Base-by-base conservation (phyloP, 805 yeast genomes). In the Nakazawaea ishiwadae region DNA sequence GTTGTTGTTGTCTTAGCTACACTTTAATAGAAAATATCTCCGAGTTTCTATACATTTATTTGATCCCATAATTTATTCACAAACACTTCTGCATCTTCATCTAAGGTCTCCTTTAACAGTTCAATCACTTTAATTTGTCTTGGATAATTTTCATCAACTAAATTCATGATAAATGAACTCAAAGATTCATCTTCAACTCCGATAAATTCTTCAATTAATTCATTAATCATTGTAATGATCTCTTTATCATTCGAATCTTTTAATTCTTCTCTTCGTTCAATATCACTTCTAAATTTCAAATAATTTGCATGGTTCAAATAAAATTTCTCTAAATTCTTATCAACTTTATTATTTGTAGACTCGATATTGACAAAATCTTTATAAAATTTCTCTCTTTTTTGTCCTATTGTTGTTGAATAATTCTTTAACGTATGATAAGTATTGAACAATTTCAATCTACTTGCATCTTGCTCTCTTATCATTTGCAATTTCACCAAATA, bases 141-240 rank as follows among this genome's bases (percentile, higher is more conserved):
- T 7, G 51, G 58, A 31, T 51, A 60, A 19, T 69, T 55, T 20
- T 58, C 60, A 23, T 58, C 48, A 4, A 76, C 56, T 39, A 67
- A 63, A 26, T 61, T 61, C 27, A 60, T 51, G 21, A 79, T 63
- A 39, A 69, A 73, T 2, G 65, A 64, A 11, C 68, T 58, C 46
- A 79, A 60, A 32, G 73, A 69, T 11, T 71, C 76, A 46, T 78
- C 85, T 38, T 62, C 59, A 34, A 74, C 61, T 1, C 83, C 84
- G 35, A 79, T 53, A 42, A 65, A 72, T 43, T 76, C 79, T 41
- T 69, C 77, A 24, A 79, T 56, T 35, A 73, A 60, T 3, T 54
- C 55, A n/a, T 60, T 64, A 16, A 77, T 58, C 44, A 66, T 68
- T 0, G 51, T 49, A 24, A 60, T 59, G 18, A 75, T 48, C 34